These are phyloP conservation scores for Simmondsia chinensis DNA, from an alignment of 148 eudicot genomes.

Conservation along the genomic window DNA sequence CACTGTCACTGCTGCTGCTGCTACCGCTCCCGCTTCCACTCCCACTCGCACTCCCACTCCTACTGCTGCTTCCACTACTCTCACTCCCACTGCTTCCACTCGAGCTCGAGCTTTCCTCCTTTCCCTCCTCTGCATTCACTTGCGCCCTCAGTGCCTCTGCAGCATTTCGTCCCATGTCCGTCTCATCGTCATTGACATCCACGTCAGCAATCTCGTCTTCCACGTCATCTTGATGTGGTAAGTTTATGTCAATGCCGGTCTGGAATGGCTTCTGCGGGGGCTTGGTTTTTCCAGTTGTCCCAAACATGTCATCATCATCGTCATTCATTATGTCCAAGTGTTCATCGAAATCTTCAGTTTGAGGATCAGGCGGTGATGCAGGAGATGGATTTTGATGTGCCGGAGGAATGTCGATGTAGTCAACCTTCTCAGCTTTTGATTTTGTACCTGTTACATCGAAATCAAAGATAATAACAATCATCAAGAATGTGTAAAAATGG, in stretches of 20 bases:
- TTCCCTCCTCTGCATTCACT: slow-evolving; percentile 49
- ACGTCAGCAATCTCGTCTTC: slow-evolving; percentile 86
- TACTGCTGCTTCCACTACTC: slow-evolving; percentile 48
- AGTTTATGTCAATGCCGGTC: slow-evolving; percentile 55
- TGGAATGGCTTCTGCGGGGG: slow-evolving; percentile 22
- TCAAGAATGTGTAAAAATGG: too few species aligned
- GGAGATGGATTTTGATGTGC: slow-evolving; percentile 24
- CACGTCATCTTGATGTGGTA: slow-evolving; percentile 60
- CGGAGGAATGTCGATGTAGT: slow-evolving; percentile 22
- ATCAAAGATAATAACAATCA: too few species aligned
- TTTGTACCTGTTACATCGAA: slow-evolving; percentile 30
- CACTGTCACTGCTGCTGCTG: slow-evolving; percentile 43
- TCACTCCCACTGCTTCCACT: slow-evolving; percentile 72
- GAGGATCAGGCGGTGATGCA: slow-evolving; percentile 53
- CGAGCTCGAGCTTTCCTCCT: slow-evolving; percentile 51
- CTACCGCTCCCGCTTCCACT: slow-evolving; percentile 37
- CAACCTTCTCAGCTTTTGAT: slow-evolving; percentile 27
- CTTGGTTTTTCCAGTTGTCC: slow-evolving; percentile 12
- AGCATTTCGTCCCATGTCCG: slow-evolving; percentile 48
- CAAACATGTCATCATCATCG: slow-evolving; percentile 34
- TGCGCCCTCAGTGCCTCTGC: slow-evolving; percentile 89
- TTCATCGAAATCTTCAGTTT: slow-evolving; percentile 66
- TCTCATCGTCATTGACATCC: slow-evolving; percentile 61
- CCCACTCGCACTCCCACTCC: slow-evolving; percentile 46
- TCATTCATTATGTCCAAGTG: slow-evolving; percentile 67